Evolutionary conservation across 805 yeast species (phyloP), one percentile per base, ranked within the genome.

Genomic region (Candida incommunis): DNA sequence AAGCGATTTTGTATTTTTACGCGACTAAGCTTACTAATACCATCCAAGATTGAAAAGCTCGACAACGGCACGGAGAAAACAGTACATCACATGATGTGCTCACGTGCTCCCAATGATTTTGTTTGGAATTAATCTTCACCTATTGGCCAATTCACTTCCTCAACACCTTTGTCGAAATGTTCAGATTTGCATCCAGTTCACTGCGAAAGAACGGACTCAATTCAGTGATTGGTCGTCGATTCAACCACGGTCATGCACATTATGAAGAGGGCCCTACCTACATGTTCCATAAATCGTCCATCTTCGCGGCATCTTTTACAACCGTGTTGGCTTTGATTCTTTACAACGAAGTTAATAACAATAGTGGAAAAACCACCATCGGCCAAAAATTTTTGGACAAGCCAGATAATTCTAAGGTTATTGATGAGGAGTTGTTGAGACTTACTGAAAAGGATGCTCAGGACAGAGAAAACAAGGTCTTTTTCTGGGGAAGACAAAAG

Each of bases 401-500:
- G 9, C 20, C 37, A 11, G 37, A 31, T 16, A n/a, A 31, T n/a
- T 31, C 37, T n/a, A 31, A 31, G 37, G 37, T 5, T 13, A 7
- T 9, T 16, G 37, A 31, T 18, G 37, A 31, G 9, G 37, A 7
- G 4, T 18, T 9, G 20, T 13, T 31, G 5, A 7, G 18, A 9
- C 20, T 43, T 31, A 34, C 48, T 22, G 46, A 24, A 15, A 45
- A 40, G n/a, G 48, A 45, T 4, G 29, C 42, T 22, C 26, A 41
- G 22, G 44, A 47, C 16, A 44, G 50, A 25, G 48, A 51, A 22
- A 45, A 50, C 15, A 22, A 23, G 26, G 22, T 34, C 20, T 34
- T 23, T 43, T 40, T 31, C 31, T 25, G 24, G 37, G 22, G 45
- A n/a, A 43, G 35, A 25, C 22, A 18, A 4, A 21, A 43, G 18